These are phyloP conservation scores for Sporothrix inflata DNA, from an alignment of 2,329 filamentous ascomycete genomes.

Conservation along the genomic window DNA sequence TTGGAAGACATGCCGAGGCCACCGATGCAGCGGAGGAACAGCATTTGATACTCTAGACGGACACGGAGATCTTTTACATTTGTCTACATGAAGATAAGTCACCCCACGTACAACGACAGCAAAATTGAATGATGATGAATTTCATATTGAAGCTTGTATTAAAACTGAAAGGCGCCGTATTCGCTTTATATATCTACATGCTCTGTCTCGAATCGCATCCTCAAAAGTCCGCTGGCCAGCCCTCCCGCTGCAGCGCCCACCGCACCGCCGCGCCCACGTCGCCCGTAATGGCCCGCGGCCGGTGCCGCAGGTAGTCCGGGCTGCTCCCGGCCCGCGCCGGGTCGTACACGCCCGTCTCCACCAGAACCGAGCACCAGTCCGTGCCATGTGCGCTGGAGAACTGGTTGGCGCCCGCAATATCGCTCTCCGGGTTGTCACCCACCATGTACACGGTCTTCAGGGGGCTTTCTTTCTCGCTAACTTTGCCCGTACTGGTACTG, in stretches of 20 bases:
- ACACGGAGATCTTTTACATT: too few species aligned
- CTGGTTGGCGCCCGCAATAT: constrained; percentile 84
- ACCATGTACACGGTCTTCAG: constrained; percentile 88
- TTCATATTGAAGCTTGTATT: too few species aligned
- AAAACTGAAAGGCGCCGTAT: neutral
- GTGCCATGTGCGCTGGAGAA: constrained; percentile 67
- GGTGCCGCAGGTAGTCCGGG: constrained; percentile 33
- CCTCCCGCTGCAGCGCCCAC: constrained; percentile 41
- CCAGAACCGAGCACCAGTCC: constrained; percentile 41
- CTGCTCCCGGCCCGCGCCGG: constrained; percentile 31
- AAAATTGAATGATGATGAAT: too few species aligned
- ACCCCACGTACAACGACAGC: too few species aligned
- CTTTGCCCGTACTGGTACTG: constrained; percentile 23
- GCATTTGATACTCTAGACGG: too few species aligned
- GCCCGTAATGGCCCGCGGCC: constrained; percentile 37
- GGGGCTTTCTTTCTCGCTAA: constrained; percentile 41
- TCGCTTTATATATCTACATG: neutral
- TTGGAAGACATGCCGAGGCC: too few species aligned
- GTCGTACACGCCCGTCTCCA: constrained; percentile 42
- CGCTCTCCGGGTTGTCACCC: constrained; percentile 85
- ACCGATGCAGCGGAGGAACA: too few species aligned
- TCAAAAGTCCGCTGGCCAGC: constrained; percentile 28
- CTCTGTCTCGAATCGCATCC: too few species aligned
- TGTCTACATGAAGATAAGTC: too few species aligned
- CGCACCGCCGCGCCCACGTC: constrained; percentile 40